A percentile compares a stretch with the other conserved stretches of the same genome.
Conservation (phyloP, 768 basidiomycete genomes). For the Nidularia pulvinata region DNA sequence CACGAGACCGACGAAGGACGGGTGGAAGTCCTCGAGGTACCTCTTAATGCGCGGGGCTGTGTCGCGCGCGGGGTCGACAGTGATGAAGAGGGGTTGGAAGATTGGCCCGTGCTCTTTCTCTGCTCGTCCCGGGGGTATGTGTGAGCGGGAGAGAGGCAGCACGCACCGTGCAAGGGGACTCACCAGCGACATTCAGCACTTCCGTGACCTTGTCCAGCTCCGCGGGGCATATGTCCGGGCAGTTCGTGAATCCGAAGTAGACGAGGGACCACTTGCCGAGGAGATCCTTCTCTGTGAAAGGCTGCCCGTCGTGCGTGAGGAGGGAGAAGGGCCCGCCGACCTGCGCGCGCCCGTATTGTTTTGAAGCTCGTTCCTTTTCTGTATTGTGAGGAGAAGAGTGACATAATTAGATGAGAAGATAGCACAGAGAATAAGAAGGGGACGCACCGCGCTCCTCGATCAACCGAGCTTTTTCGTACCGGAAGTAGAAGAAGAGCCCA, state of each 20-base stretch:
- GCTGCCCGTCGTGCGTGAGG: conserved; percentile 58
- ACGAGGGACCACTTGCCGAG: conserved; percentile 90
- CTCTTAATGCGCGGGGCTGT: conserved; percentile 53
- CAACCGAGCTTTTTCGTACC: conserved; percentile 79
- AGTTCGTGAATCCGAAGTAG: conserved; percentile 99
- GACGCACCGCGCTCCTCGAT: conserved; percentile 73
- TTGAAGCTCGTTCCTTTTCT: conserved; percentile 77
- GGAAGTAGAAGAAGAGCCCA: conserved; percentile 88
- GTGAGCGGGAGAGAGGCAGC: neutral
- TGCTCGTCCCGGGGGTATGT: conserved; percentile 20
- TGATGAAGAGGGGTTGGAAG: conserved; percentile 92
- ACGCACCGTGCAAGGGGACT: conserved; percentile 16
- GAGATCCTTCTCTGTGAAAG: conserved; percentile 84
- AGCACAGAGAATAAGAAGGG: neutral
- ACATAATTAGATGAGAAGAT: neutral
- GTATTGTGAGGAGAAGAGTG: conserved; percentile 1
- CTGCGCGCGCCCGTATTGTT: conserved; percentile 80
- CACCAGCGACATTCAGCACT: conserved; percentile 74
- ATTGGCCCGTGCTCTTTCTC: conserved; percentile 69
- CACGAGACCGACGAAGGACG: conserved; percentile 84
- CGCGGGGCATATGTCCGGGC: conserved; percentile 98
- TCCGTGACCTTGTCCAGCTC: conserved; percentile 94
- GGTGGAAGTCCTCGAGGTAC: conserved; percentile 88
- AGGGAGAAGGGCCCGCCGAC: conserved; percentile 93
- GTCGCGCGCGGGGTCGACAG: conserved; percentile 96